A percentile compares a stretch with the other conserved stretches of the same genome.
Conservation (phyloP, 1,139 yeast genomes). For the Geotrichum reessii region DNA sequence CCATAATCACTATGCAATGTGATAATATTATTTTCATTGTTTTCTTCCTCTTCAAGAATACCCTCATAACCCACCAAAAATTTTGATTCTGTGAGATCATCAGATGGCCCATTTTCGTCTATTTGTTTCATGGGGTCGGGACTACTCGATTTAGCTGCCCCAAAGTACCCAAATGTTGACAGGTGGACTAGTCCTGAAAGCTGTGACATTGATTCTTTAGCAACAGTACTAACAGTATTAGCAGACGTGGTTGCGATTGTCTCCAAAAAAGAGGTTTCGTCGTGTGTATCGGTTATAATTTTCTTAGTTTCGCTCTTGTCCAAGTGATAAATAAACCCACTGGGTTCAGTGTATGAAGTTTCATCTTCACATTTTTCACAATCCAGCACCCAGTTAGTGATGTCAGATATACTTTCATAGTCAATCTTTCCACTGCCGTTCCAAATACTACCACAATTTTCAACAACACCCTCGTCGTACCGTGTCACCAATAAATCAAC, state of each 20-base stretch:
- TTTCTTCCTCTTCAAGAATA: constrained; percentile 23
- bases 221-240: constrained; percentile 23
- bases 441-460: constrained; percentile 30
- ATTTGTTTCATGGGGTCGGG: constrained; percentile 15
- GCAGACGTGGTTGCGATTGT: constrained; percentile 15
- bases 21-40: constrained; percentile 1
- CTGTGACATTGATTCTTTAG: constrained; percentile 27
- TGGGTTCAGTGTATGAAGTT: constrained; percentile 26
- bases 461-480: constrained; percentile 18
- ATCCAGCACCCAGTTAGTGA: constrained; percentile 28
- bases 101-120: constrained; percentile 19
- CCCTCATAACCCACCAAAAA: constrained; percentile 28
- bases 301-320: constrained; percentile 13
- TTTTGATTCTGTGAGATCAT: constrained; percentile 26
- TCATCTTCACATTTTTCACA: constrained; percentile 27
- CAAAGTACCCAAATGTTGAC: constrained; percentile 19
- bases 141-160: constrained; percentile 9
- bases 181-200: constrained; percentile 22
- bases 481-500: constrained; percentile 25
- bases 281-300: neutral
- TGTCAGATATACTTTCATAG: constrained; percentile 24
- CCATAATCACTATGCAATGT: neutral
- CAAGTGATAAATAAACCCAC: constrained; percentile 30
- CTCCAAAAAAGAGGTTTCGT: constrained; percentile 5
- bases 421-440: constrained; percentile 19